Evolutionary conservation across 345 rosid genomes (phyloP), one percentile per base, ranked within the genome.

Genomic region (Mercurialis annua): DNA sequence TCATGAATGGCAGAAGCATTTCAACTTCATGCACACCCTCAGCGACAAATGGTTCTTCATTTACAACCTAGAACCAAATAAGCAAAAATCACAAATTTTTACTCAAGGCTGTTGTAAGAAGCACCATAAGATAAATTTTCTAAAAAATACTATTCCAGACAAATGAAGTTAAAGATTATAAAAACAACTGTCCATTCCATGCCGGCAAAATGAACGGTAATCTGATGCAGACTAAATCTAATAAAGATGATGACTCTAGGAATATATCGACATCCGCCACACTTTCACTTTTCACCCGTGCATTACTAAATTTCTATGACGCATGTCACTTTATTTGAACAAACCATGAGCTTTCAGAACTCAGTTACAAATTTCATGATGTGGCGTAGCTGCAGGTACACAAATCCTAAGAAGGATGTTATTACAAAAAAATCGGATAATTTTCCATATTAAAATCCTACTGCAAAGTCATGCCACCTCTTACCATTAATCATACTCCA

Each of bases 11-110:
- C 38, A 75, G 80, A 72, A 87, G 87, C 70, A 90, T 75, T 77
- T 89, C 96, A 55, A 93, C 74, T 72, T 90, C 91, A 79, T 87
- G 97, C 65, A 73, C 71, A 62, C 79, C 84, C 43, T 87, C 90
- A 47, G 81, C 70, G 11, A 55, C 75, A 78, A 82, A 80, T 36
- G 85, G 78, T 60, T 85, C 92, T 55, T 82, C 91, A 48, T 72
- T 68, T 62, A 69, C 75, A 76, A 87, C 60, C 98, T 90, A 74
- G 47, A 69, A 59, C 53, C 33, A 49, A 53, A 69, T 10, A 63
- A 8, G 58, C 53, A 20, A 69, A 16, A 66, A 27, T 51, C 44
- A 62, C 54, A 60, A 47, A 33, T 40, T 26, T 51, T 56, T 52
- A 43, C 15, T 1, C 0, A n/a, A 55, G 70, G 48, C 62, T 58